Conservation (phyloP, 768 basidiomycete species). For the Psilocybe azurescens region DNA sequence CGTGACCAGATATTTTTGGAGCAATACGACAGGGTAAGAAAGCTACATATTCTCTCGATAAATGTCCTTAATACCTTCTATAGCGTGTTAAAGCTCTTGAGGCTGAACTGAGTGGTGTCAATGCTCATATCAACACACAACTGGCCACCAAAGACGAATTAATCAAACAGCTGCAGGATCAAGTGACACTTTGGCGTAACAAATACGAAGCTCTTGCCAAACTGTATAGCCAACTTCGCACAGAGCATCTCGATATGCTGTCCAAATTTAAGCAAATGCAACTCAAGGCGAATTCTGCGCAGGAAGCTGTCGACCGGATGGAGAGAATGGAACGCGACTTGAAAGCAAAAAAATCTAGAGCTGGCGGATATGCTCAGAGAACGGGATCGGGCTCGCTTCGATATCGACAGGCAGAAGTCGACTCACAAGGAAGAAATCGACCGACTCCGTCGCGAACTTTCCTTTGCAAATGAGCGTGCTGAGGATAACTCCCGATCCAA, state of each 20-base stretch:
- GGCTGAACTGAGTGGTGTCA: conserved; percentile 58
- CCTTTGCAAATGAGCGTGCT: conserved; percentile 97
- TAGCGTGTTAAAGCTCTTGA: conserved; percentile 21
- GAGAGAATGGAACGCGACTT: conserved; percentile 98
- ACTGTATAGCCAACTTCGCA: conserved; percentile 96
- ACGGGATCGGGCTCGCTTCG: conserved; percentile 94
- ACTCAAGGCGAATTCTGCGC: conserved; percentile 96
- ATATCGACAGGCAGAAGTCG: conserved; percentile 91
- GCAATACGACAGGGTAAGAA: conserved; percentile 91
- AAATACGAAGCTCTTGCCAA: conserved; percentile 99
- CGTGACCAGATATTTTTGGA: conserved; percentile 97
- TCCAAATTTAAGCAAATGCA: conserved; percentile 97
- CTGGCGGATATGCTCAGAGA: conserved; percentile 99
- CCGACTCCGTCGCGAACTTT: conserved; percentile 87
- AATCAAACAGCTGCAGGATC: conserved; percentile 94
- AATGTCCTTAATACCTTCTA: not conserved
- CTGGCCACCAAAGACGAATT: conserved; percentile 92
- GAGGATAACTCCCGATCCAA: conserved; percentile 92
- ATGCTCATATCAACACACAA: conserved; percentile 88
- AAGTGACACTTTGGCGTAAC: conserved; percentile 95
- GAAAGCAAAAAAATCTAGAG: conserved; percentile 98
- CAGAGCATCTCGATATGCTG: conserved; percentile 97
- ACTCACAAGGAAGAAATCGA: conserved; percentile 96
- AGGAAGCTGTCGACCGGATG: conserved; percentile 98
- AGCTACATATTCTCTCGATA: not conserved